phyloP scores from a whole-genome alignment of 345 rosid genomes.

The Psidium guajava region DNA sequence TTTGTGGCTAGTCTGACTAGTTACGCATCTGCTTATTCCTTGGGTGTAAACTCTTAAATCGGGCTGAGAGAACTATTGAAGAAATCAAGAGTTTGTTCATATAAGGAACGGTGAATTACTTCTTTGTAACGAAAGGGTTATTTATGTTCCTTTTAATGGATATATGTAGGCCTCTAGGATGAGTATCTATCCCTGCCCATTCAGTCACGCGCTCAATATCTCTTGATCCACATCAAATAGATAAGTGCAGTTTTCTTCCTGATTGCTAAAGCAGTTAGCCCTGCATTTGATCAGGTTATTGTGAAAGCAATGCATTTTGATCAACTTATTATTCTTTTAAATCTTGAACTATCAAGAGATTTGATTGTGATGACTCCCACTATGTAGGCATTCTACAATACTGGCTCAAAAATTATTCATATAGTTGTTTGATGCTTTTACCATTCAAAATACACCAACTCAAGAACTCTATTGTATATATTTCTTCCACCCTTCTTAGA shows the following conservation, averaged over 20 bases:
- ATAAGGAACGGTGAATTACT: not conserved
- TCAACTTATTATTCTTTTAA: not conserved
- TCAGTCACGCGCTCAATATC: not conserved
- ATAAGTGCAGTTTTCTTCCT: not conserved
- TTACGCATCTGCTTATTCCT: not conserved
- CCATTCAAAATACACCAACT: not conserved
- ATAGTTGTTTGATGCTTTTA: not conserved
- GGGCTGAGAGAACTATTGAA: not conserved
- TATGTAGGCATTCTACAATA: not conserved
- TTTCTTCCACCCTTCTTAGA: not conserved
- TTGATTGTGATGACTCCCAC: not conserved
- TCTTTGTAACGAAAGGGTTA: not conserved
- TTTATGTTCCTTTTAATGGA: not conserved
- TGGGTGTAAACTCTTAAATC: not conserved
- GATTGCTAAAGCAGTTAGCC: not conserved
- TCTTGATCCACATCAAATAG: not conserved
- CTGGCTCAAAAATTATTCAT: not conserved
- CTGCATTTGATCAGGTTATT: not conserved
- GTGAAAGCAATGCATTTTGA: not conserved
- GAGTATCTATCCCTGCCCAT: not conserved
- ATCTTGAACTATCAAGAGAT: not conserved
- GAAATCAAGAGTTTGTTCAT: not conserved
- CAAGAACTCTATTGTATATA: not conserved
- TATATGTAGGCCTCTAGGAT: not conserved
- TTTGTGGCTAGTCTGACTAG: not conserved